Evolutionary conservation across 495 filamentous ascomycete genomes (phyloP).

Genomic region (Talaromyces thailandensis): DNA sequence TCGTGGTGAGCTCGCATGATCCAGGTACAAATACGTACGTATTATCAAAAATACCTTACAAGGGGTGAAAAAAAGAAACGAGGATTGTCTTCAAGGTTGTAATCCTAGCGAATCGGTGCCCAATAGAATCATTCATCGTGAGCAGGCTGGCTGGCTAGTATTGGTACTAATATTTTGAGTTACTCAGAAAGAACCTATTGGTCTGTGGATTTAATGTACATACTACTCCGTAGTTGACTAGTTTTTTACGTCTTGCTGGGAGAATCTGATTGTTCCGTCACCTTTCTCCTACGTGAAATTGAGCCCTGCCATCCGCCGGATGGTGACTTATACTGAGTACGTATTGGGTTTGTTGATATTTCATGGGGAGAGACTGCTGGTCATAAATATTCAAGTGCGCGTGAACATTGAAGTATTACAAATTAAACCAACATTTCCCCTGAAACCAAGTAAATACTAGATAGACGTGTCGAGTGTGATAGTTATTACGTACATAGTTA

Average conservation of each 20-base stretch:
- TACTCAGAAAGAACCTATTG: neutral
- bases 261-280: neutral
- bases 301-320: neutral
- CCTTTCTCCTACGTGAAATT: neutral
- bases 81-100: neutral
- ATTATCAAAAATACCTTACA: neutral
- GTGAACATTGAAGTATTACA: neutral
- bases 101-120: neutral
- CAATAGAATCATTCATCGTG: neutral
- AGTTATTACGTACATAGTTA: neutral
- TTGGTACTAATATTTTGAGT: neutral
- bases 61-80: neutral
- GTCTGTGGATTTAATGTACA: neutral
- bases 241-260: neutral
- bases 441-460: neutral
- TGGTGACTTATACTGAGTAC: neutral
- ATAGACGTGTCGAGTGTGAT: neutral
- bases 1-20: neutral
- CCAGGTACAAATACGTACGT: neutral
- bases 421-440: neutral
- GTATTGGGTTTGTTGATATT: neutral
- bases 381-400: neutral
- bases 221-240: neutral
- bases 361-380: neutral
- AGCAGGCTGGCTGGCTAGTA: neutral